Percentiles rank a stretch among this genome's conserved stretches.
These are phyloP conservation scores for Pythium dissimile DNA, from an alignment of 352 stramenopile genomes.

Conservation along the genomic window DNA sequence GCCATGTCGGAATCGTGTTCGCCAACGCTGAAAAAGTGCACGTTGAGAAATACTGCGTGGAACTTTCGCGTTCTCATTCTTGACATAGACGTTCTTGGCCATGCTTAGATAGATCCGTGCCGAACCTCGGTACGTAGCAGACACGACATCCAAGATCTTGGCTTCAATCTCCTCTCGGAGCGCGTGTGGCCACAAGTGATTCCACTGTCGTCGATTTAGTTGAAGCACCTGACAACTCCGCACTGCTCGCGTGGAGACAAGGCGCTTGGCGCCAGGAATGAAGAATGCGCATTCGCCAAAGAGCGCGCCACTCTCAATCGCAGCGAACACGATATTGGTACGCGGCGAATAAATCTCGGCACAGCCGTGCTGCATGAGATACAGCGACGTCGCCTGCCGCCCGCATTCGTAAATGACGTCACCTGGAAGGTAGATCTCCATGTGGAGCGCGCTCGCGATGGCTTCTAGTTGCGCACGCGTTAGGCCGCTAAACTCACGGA, in stretches of 20 bases:
- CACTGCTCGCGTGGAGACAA: conserved; percentile 45
- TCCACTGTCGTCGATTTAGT: conserved; percentile 47
- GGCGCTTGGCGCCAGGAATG: conserved; percentile 33
- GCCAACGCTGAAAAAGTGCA: background rate
- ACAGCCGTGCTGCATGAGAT: conserved; percentile 44
- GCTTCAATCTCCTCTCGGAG: conserved; percentile 39
- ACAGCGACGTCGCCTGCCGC: conserved; percentile 36
- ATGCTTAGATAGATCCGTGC: conserved; percentile 48
- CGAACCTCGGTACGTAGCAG: conserved; percentile 31
- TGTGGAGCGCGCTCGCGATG: conserved; percentile 37
- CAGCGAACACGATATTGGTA: conserved; percentile 36
- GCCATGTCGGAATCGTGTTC: background rate
- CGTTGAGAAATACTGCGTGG: conserved; percentile 11
- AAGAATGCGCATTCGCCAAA: conserved; percentile 75
- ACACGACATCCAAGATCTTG: conserved; percentile 32
- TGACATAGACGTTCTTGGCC: conserved; percentile 62
- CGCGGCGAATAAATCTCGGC: conserved; percentile 41
- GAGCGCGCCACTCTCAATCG: conserved; percentile 26
- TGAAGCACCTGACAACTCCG: conserved; percentile 63
- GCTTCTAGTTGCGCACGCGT: conserved; percentile 44
- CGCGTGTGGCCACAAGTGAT: conserved; percentile 39
- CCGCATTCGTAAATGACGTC: conserved; percentile 59
- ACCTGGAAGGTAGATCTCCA: conserved; percentile 63
- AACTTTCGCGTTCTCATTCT: conserved; percentile 30
- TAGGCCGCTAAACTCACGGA: conserved; percentile 37